A percentile compares a stretch with the other conserved stretches of the same genome.
phyloP scores from a whole-genome alignment of 2,329 filamentous ascomycete genomes.

The Trichoderma cornu-damae region DNA sequence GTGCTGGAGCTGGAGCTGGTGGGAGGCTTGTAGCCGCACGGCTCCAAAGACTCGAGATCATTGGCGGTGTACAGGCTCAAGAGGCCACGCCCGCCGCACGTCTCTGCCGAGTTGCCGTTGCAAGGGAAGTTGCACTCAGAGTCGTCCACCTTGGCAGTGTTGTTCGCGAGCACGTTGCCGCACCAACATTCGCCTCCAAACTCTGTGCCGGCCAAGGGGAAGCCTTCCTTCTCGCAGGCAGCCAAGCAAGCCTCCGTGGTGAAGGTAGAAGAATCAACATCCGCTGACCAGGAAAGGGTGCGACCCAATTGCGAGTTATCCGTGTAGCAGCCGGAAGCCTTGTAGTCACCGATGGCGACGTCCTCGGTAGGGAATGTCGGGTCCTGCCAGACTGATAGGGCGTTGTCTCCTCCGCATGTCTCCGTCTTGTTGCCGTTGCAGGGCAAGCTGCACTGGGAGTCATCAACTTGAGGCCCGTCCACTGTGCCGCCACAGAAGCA shows the following conservation, averaged over 20 bases:
- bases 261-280: conserved; percentile 34
- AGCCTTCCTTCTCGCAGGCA: conserved; percentile 41
- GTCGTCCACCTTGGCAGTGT: conserved; percentile 34
- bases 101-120: conserved; percentile 40
- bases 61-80: conserved; percentile 45
- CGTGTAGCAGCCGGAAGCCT: conserved; percentile 57
- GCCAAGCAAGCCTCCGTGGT: conserved; percentile 41
- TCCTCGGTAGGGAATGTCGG: conserved; percentile 44
- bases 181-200: conserved; percentile 45
- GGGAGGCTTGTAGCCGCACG: conserved; percentile 39
- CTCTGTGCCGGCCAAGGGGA: conserved; percentile 46
- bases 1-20: conserved; percentile 10
- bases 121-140: conserved; percentile 48
- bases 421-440: conserved; percentile 44
- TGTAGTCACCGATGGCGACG: conserved; percentile 48
- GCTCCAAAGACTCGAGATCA: conserved; percentile 46
- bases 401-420: conserved; percentile 44
- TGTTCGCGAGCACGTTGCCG: conserved; percentile 49
- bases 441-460: conserved; percentile 53
- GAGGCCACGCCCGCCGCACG: conserved; percentile 40
- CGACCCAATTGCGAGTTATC: conserved; percentile 40
- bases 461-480: conserved; percentile 47
- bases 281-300: conserved; percentile 42
- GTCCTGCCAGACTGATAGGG: conserved; percentile 46
- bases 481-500: conserved; percentile 52